These are phyloP conservation scores for Kluyveromyces lactis DNA, from an alignment of 805 yeast species.

Conservation along the genomic window DNA sequence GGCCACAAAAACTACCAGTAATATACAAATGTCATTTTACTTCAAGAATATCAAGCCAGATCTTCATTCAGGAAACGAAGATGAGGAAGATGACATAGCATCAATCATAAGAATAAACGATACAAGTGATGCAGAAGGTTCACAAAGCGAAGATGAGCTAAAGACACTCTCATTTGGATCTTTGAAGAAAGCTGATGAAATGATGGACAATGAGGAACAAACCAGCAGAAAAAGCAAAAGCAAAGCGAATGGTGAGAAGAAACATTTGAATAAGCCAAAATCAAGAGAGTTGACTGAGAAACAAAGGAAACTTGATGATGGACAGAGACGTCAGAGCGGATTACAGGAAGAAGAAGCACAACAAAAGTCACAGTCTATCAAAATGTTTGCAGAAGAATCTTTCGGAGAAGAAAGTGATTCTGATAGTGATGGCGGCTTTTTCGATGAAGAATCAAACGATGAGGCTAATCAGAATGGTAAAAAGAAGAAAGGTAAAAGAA, in stretches of 20 bases:
- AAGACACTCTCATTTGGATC: constrained; percentile 57
- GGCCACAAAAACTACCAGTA: no score
- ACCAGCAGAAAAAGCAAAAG: constrained; percentile 7
- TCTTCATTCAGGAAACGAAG: constrained; percentile 24
- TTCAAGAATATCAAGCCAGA: constrained; percentile 26
- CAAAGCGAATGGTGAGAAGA: constrained; percentile 4
- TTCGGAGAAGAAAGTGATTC: constrained; percentile 12
- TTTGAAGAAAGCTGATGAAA: constrained; percentile 46
- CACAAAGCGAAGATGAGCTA: constrained; percentile 38
- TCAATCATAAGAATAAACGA: constrained; percentile 42
- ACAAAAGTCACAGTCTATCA: constrained; percentile 4
- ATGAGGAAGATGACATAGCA: constrained; percentile 27
- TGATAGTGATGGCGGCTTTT: constrained; percentile 30
- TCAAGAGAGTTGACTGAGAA: no score
- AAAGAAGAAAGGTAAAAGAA: constrained; percentile 36
- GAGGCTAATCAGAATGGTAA: constrained; percentile 11
- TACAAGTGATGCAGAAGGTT: constrained; percentile 7
- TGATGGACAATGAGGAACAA: constrained; percentile 30
- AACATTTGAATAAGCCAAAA: constrained; percentile 7
- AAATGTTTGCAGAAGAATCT: constrained; percentile 11
- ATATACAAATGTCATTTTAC: constrained; percentile 26
- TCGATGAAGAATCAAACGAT: constrained; percentile 26
- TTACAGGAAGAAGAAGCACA: no score
- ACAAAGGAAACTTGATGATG: constrained; percentile 1
- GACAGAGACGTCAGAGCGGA: no score